Evolutionary conservation across 139 green algal species (phyloP).

Genomic region (Yamagishiella unicocca): DNA sequence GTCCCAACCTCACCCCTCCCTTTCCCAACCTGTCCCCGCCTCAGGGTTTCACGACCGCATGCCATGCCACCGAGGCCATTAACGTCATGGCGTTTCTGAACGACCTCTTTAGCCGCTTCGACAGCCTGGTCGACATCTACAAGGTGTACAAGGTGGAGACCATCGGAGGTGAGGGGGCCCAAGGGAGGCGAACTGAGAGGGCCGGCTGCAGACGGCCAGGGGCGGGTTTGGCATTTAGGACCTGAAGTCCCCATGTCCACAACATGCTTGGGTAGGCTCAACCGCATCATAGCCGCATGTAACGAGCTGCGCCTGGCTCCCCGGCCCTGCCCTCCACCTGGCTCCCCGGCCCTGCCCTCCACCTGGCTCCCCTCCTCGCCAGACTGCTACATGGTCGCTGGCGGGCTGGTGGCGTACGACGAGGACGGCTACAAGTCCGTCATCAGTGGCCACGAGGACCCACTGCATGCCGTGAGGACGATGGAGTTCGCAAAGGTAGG

Average conservation of each 20-base stretch:
- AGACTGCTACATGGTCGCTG: slow-evolving; percentile 60
- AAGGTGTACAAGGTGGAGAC: no score
- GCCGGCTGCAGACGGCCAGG: neutral
- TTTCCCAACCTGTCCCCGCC: neutral
- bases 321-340: neutral
- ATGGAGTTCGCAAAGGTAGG: slow-evolving; percentile 32
- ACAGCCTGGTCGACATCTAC: slow-evolving; percentile 7
- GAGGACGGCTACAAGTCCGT: no score
- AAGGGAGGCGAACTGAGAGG: neutral
- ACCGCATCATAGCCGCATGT: neutral
- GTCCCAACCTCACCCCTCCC: neutral
- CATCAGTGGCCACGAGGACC: slow-evolving; percentile 10
- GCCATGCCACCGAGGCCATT: neutral
- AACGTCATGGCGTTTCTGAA: slow-evolving; percentile 15
- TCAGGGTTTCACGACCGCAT: slow-evolving; percentile 2
- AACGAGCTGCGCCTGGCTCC: neutral
- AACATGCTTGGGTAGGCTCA: neutral
- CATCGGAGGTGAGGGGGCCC: neutral
- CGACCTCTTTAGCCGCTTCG: slow-evolving; percentile 8
- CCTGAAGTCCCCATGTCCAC: neutral
- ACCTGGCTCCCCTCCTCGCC: neutral
- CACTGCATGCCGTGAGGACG: slow-evolving; percentile 44
- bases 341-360: neutral
- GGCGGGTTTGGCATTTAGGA: neutral
- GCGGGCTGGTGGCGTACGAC: slow-evolving; percentile 20